phyloP scores from a whole-genome alignment of 148 eudicot genomes.

The Camellia lanceoleosa region DNA sequence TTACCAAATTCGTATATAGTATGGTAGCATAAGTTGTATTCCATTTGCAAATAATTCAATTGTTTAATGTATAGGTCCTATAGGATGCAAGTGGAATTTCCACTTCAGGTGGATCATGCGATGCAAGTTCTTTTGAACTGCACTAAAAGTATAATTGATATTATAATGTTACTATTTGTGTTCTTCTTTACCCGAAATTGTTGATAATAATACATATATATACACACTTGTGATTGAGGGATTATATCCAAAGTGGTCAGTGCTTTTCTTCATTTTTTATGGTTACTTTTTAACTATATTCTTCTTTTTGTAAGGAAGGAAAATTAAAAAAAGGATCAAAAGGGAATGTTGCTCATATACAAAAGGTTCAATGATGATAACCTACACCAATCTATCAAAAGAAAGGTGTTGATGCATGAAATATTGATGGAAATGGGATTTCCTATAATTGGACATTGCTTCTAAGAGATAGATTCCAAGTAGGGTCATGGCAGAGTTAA shows the following conservation, averaged over 20 bases:
- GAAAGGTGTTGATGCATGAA: no score
- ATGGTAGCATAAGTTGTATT: neutral
- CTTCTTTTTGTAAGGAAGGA: no score
- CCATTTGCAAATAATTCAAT: neutral
- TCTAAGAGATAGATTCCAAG: neutral
- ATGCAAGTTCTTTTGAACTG: neutral
- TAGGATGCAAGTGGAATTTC: neutral
- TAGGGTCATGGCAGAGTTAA: neutral
- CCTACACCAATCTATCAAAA: no score
- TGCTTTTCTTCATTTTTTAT: neutral
- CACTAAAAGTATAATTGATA: neutral
- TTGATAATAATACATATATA: neutral
- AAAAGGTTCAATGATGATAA: no score
- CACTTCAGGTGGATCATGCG: neutral
- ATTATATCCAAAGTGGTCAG: neutral
- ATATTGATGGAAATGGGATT: neutral
- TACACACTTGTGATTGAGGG: neutral
- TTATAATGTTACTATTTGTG: neutral
- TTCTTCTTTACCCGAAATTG: no score
- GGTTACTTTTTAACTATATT: neutral
- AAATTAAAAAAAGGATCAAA: no score
- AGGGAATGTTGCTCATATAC: no score
- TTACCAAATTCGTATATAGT: neutral
- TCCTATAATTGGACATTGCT: neutral
- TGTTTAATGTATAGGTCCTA: no score